Base-by-base conservation (phyloP, 2,329 filamentous ascomycete species). In the Colletotrichum sp. region DNA sequence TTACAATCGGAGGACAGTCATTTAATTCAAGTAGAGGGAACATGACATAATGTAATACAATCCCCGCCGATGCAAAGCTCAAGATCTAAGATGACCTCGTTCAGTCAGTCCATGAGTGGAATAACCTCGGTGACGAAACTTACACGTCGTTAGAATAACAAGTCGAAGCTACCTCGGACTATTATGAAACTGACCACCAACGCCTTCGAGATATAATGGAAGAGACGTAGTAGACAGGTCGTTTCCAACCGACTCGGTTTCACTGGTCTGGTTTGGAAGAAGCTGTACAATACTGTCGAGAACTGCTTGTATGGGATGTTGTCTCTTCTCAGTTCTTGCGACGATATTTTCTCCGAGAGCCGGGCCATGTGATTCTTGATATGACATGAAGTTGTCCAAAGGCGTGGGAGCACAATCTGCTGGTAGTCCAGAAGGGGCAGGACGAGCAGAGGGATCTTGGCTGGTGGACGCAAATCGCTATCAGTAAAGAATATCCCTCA, bases 91-190 rank as follows among this genome's bases (percentile, higher is more conserved):
- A 44, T n/a, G 39, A 10, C 18, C 39, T n/a, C 39, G 18, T 44
- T 44, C 39, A 44, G 39, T 12, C 39, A 4, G 39, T n/a, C 39
- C 18, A 44, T 44, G 9, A n/a, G 39, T 44, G 18, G 18, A 0
- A 12, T 44, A 2, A 4, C 12, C 39, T 44, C 1, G 18, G 39
- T n/a, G 18, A 44, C 39, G 18, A 44, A 44, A 2, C 39, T n/a
- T 0, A 44, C 39, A 44, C 39, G 3, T 44, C 18, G 9, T 44
- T 44, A 12, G 18, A n/a, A n/a, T 4, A 0, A 44, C 2, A 4
- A 18, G 5, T 44, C 18, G 4, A n/a, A 44, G 9, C 39, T 44
- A 44, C 0, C 18, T 44, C 0, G 39, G 3, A n/a, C 0, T 18
- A 44, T 44, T 1, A 9, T 44, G 18, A n/a, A 44, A 44, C 1